phyloP scores from a whole-genome alignment of 2,329 filamentous ascomycete species.

The Fonsecaea nubica region DNA sequence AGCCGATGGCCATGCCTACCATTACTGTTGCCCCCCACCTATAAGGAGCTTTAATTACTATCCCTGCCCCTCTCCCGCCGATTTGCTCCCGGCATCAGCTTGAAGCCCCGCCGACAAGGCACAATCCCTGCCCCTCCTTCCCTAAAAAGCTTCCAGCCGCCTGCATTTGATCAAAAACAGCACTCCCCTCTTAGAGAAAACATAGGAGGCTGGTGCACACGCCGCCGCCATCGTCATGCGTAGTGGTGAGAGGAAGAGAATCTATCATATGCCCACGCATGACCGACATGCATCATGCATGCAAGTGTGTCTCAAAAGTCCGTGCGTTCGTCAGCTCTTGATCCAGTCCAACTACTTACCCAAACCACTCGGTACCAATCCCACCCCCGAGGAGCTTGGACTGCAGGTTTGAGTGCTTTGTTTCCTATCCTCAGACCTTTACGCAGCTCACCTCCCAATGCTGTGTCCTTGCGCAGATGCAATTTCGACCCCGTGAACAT shows the following conservation, averaged over 20 bases:
- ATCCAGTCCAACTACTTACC: slow-evolving; percentile 2
- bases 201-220: slow-evolving; percentile 12
- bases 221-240: slow-evolving; percentile 15
- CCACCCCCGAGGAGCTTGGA: background rate
- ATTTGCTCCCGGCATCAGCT: background rate
- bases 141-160: slow-evolving; percentile 18
- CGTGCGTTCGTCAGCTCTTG: slow-evolving; percentile 9
- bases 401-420: background rate
- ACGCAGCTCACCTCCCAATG: background rate
- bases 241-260: background rate
- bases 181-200: background rate
- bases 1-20: background rate
- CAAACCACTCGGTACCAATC: background rate
- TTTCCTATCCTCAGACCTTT: background rate
- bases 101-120: background rate
- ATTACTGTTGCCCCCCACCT: background rate
- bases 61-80: background rate
- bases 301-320: slow-evolving; percentile 17
- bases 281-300: slow-evolving; percentile 21
- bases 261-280: background rate
- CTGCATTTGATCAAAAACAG: slow-evolving; percentile 7
- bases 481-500: background rate
- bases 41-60: background rate
- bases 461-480: background rate
- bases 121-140: background rate